Conservation (phyloP, 164 flowering plant species). For the Vitis cinerea region DNA sequence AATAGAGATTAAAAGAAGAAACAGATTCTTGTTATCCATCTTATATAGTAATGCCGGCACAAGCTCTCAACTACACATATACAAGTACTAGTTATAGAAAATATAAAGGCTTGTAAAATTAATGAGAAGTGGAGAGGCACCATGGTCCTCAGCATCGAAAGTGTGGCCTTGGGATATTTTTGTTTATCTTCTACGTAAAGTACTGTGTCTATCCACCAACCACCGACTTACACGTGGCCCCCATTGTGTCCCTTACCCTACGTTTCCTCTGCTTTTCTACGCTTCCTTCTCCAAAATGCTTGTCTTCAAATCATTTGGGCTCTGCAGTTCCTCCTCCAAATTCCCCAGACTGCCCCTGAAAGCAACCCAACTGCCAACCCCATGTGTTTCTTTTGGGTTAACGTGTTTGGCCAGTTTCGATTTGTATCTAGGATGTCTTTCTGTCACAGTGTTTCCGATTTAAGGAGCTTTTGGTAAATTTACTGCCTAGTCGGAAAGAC, state of each 20-base stretch:
- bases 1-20: no score
- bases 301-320: constrained; percentile 41
- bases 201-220: constrained; percentile 20
- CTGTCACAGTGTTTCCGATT: no score
- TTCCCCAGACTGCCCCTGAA: constrained; percentile 13
- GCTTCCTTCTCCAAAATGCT: constrained; percentile 37
- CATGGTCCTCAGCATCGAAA: constrained; percentile 16
- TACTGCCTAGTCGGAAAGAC: background rate
- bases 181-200: constrained; percentile 62
- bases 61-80: no score
- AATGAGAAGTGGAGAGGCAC: background rate
- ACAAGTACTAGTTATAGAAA: background rate
- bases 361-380: background rate
- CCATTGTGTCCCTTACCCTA: constrained; percentile 17
- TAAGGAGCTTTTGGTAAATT: constrained; percentile 12
- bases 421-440: no score
- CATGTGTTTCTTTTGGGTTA: no score
- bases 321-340: background rate
- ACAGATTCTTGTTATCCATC: no score
- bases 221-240: constrained; percentile 25
- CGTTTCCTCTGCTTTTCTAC: constrained; percentile 21
- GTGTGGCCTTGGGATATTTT: constrained; percentile 2
- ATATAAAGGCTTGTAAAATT: background rate
- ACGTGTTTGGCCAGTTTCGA: no score
- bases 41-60: no score